Conservation (phyloP, 1,284 basidiomycete species). For the Malassezia obtusa region DNA sequence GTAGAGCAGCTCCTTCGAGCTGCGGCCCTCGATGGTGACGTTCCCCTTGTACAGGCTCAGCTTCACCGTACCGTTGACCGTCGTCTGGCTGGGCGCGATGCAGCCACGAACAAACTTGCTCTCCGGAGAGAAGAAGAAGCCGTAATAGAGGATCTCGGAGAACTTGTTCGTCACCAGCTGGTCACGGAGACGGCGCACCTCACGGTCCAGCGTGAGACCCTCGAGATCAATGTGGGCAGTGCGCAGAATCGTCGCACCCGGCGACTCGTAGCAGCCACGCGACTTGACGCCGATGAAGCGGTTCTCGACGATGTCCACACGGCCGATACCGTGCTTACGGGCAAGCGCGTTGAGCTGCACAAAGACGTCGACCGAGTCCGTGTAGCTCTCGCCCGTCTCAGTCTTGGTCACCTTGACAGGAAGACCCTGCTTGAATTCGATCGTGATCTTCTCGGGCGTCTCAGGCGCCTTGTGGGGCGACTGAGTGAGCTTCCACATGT, state of each 20-base stretch:
- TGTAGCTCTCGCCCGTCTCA: slow-evolving; percentile 50
- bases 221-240: slow-evolving; percentile 92
- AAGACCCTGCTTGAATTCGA: slow-evolving; percentile 66
- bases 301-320: slow-evolving; percentile 98
- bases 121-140: slow-evolving; percentile 88
- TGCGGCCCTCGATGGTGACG: slow-evolving; percentile 82
- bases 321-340: slow-evolving; percentile 86
- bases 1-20: slow-evolving; percentile 78
- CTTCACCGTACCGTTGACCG: slow-evolving; percentile 84
- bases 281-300: slow-evolving; percentile 98
- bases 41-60: slow-evolving; percentile 94
- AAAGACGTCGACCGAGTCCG: slow-evolving; percentile 94
- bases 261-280: slow-evolving; percentile 95
- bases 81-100: slow-evolving; percentile 82
- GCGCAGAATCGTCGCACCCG: slow-evolving; percentile 88
- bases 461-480: slow-evolving; percentile 73
- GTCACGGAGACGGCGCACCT: slow-evolving; percentile 87
- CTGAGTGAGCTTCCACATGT: slow-evolving; percentile 98
- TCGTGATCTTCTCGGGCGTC: slow-evolving; percentile 64
- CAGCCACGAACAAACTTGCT: slow-evolving; percentile 67
- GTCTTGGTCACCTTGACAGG: slow-evolving; percentile 49
- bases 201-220: slow-evolving; percentile 91
- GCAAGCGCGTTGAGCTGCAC: slow-evolving; percentile 80
- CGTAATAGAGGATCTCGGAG: slow-evolving; percentile 88
- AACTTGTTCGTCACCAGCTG: slow-evolving; percentile 86